Evolutionary conservation across 768 basidiomycete genomes (phyloP), one percentile per base, ranked within the genome.

Genomic region (Daedaleopsis sinensis): DNA sequence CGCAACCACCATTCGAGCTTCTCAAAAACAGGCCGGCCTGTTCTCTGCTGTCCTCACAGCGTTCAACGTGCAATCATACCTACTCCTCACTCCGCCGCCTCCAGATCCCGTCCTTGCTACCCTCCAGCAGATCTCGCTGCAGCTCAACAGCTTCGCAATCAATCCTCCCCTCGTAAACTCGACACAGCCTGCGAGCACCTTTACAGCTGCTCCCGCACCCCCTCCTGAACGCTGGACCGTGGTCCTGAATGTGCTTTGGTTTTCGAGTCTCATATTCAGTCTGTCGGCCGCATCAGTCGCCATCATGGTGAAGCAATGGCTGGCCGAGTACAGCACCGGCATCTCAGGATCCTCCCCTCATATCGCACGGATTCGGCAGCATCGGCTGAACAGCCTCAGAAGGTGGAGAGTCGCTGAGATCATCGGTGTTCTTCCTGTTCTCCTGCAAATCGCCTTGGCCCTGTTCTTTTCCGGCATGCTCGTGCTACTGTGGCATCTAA

Each of bases 31-130:
- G 69, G 65, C 67, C 35, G 69, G 61, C 49, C 60, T 68, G 4
- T 70, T 70, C 44, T 70, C 69, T 24, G 69, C 61, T 1, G 52
- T 70, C 7, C 51, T 68, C n/a, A 59, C 66, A 2, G 49, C 65
- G 21, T 70, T 70, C 54, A 48, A 55, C 19, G 42, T 58, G 23
- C 54, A 61, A 44, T 61, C 61, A 11, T 64, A 55, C 16, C 5
- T 13, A 15, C 21, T 49, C n/a, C 59, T 70, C 5, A 57, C 55
- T n/a, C 50, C 46, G 1, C 23, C n/a, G 19, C 18, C 23, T 24
- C 19, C 52, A 36, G 18, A 19, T n/a, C 35, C 48, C 9, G 27
- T 19, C 15, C 24, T 51, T 51, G 44, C 62, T 38, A 18, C 46
- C 21, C 47, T 62, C 60, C 19, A 21, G 15, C 24, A 27, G 24